These are phyloP conservation scores for Brettanomyces bruxellensis DNA, from an alignment of 805 yeast genomes.

Conservation along the genomic window DNA sequence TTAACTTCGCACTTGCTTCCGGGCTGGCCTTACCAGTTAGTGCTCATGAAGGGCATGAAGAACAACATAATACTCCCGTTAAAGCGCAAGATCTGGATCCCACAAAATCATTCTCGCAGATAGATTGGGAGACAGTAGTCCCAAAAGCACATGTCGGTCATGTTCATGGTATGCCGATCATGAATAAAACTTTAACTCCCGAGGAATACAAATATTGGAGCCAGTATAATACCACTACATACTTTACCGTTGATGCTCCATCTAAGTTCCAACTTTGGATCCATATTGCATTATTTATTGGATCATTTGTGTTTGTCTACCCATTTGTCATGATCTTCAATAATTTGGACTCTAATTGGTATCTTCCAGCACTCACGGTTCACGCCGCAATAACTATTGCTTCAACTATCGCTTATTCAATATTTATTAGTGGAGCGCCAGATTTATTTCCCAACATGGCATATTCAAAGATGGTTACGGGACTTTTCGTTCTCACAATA, in stretches of 20 bases:
- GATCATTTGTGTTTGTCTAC: slow-evolving; percentile 45
- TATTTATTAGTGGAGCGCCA: slow-evolving; percentile 53
- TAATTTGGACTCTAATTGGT: slow-evolving; percentile 49
- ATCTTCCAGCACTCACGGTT: slow-evolving; percentile 43
- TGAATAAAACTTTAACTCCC: slow-evolving; percentile 56
- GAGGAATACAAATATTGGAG: slow-evolving; percentile 76
- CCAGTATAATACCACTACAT: slow-evolving; percentile 67
- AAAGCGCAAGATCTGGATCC: background rate
- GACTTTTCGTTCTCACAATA: slow-evolving; percentile 43
- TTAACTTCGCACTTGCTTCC: no score
- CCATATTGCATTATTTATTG: slow-evolving; percentile 40
- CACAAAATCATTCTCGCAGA: background rate
- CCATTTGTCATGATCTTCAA: slow-evolving; percentile 64
- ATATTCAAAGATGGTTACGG: slow-evolving; percentile 56
- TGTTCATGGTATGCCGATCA: slow-evolving; percentile 70
- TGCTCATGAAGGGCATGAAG: no score
- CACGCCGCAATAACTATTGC: slow-evolving; percentile 38
- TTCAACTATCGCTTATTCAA: slow-evolving; percentile 45
- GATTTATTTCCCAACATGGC: slow-evolving; percentile 70
- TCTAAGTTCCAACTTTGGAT: slow-evolving; percentile 41
- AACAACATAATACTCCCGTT: background rate
- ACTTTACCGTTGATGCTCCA: slow-evolving; percentile 44
- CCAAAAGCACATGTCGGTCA: slow-evolving; percentile 40
- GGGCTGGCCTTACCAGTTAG: no score
- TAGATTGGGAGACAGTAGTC: slow-evolving; percentile 6